These are phyloP conservation scores for Rhododendron griersonianum DNA, from an alignment of 148 eudicot species.

Conservation along the genomic window DNA sequence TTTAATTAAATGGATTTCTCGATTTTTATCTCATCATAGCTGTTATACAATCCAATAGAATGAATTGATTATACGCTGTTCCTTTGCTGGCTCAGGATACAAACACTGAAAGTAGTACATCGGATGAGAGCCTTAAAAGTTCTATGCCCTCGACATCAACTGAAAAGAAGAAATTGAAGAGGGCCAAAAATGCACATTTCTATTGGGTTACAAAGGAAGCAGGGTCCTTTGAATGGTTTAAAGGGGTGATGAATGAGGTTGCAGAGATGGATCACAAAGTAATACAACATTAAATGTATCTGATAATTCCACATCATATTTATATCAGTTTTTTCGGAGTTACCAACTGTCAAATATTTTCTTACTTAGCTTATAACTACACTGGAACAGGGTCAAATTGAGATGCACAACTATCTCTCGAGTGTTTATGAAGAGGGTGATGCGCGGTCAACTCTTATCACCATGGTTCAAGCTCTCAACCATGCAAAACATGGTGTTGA, in stretches of 20 bases:
- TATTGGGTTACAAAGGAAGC: conserved; percentile 96
- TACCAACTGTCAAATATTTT: neutral
- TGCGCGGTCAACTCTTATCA: conserved; percentile 87
- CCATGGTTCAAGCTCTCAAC: conserved; percentile 90
- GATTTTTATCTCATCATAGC: neutral
- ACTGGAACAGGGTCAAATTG: conserved; percentile 73
- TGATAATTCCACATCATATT: neutral
- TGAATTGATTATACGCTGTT: neutral
- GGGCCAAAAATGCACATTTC: conserved; percentile 69
- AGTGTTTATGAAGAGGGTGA: conserved; percentile 98
- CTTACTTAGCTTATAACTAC: neutral
- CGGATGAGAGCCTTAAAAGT: conserved; percentile 74
- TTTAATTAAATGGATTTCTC: neutral
- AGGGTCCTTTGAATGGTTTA: conserved; percentile 97
- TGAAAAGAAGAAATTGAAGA: conserved; percentile 52
- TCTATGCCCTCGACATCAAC: conserved; percentile 49
- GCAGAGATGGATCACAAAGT: conserved; percentile 93
- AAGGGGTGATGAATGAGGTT: conserved; percentile 96
- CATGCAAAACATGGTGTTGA: conserved; percentile 96
- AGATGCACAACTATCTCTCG: conserved; percentile 92
- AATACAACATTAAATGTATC: neutral
- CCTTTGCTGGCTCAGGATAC: conserved; percentile 51
- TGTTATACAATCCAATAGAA: neutral
- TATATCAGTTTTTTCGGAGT: neutral
- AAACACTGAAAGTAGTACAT: conserved; percentile 60